Evolutionary conservation across 441 rosid species (phyloP).

Genomic region (Pelargonium exstipulatum): DNA sequence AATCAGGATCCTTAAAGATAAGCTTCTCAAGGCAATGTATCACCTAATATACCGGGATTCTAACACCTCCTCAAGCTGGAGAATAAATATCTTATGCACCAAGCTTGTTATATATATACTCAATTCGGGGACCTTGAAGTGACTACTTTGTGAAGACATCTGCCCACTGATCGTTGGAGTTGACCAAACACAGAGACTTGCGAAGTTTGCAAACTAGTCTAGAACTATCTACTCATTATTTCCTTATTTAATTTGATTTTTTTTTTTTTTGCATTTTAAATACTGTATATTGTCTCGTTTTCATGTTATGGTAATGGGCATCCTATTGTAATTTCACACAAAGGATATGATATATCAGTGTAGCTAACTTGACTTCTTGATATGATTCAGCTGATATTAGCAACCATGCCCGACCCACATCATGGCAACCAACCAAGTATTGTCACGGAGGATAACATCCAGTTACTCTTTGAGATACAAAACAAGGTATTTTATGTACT

Average conservation of each 20-base stretch:
- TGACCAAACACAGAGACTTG: too few relatives aligned
- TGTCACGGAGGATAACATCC: slow-evolving; percentile 56
- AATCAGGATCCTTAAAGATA: too few relatives aligned
- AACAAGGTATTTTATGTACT: slow-evolving; percentile 41
- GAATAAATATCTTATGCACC: too few relatives aligned
- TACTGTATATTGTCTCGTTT: neutral
- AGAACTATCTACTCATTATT: neutral
- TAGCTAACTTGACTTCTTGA: slow-evolving; percentile 18
- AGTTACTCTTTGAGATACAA: slow-evolving; percentile 65
- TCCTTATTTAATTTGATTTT: neutral
- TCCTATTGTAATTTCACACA: neutral
- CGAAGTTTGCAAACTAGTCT: too few relatives aligned
- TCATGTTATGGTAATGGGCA: neutral
- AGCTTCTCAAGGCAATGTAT: too few relatives aligned
- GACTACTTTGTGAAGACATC: too few relatives aligned
- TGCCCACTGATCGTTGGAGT: too few relatives aligned
- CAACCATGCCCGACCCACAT: slow-evolving; percentile 47
- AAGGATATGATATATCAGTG: neutral
- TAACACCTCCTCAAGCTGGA: too few relatives aligned
- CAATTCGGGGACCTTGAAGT: too few relatives aligned
- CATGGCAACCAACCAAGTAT: slow-evolving; percentile 49
- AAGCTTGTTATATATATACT: too few relatives aligned
- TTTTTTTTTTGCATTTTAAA: neutral
- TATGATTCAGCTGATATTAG: slow-evolving; percentile 52
- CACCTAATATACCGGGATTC: too few relatives aligned